Evolutionary conservation across 345 rosid species (phyloP), one percentile per base, ranked within the genome.

Genomic region (Crucihimalaya himalaica): DNA sequence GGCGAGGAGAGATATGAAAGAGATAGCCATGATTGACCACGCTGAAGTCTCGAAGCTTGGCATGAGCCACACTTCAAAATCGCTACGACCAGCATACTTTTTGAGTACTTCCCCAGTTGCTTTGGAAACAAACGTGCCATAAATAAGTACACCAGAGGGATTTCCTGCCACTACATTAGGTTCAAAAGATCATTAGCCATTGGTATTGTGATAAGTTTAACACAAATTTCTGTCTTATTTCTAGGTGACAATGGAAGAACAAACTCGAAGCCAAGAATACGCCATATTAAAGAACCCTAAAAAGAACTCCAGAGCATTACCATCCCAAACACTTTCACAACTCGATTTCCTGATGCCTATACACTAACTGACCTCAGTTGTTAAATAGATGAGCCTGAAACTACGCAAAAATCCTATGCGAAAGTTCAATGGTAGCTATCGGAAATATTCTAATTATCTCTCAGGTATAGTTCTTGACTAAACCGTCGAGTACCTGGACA

Each of bases 21-120:
- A 88, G 72, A 92, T 84, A 23, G 97, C 97, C 96, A 95, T 92
- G 65, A 95, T 88, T 18, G 98, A 90, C 99, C 99, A 95, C 2
- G 96, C 91, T 47, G 98, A 89, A 68, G 90, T 85, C 71, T 88
- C 91, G 39, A 85, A 86, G 80, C 83, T 85, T 42, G 97, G 98
- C 63, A 80, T 78, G 25, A 95, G 70, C 92, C 97, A 95, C 9
- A 92, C 60, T 78, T 90, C 89, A 67, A 83, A 54, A 66, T 86
- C 84, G 10, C 83, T 75, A 56, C 73, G 71, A 46, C 96, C 98
- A 4, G 71, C 89, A 75, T 87, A 87, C 10, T 81, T 52, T 74
- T 59, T 83, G 9, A 95, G 94, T 54, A 8, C 69, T 74, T 84
- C 86, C 1, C 99, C 99, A 4, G 96, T 83, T 63, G 81, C 73